Percentiles rank a stretch among this genome's conserved stretches.
Conservation (phyloP, 169 alveolate species). For the Amoebophrya sp. region DNA sequence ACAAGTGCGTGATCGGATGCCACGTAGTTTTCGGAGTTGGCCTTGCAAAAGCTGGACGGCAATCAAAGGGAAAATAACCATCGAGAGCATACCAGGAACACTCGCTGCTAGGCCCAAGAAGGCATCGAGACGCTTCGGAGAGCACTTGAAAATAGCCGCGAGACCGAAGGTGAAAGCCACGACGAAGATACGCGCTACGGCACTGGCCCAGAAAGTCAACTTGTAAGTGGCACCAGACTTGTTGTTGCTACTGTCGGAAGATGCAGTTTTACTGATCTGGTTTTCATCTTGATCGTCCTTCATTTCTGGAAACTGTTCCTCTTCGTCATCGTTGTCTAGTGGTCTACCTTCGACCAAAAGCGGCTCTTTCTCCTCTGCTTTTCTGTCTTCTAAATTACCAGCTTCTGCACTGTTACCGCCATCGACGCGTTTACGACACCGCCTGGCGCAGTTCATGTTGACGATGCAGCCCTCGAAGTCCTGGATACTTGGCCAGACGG, state of each 20-base stretch:
- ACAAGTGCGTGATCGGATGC: not conserved
- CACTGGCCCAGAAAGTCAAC: not conserved
- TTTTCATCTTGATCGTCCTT: not conserved
- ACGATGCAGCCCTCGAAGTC: not conserved
- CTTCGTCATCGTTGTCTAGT: not conserved
- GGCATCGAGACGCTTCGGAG: not conserved
- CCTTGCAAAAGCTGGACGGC: not conserved
- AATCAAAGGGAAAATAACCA: not conserved
- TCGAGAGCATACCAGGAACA: not conserved
- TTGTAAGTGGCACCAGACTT: too few species aligned
- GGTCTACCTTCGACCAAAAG: not conserved
- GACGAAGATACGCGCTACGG: not conserved
- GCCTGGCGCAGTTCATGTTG: too few species aligned
- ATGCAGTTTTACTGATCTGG: too few species aligned
- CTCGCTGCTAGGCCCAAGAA: not conserved
- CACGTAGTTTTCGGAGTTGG: not conserved
- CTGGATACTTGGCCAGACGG: not conserved
- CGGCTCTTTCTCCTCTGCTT: not conserved
- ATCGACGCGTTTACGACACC: not conserved
- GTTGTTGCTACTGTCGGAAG: too few species aligned
- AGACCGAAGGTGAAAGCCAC: not conserved
- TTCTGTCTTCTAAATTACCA: not conserved
- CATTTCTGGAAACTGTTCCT: too few species aligned
- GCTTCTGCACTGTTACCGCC: not conserved
- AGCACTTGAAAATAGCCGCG: not conserved